Percentiles rank a stretch among this genome's conserved stretches.
phyloP scores from a whole-genome alignment of 2,329 filamentous ascomycete genomes.

The Talaromyces sp. region DNA sequence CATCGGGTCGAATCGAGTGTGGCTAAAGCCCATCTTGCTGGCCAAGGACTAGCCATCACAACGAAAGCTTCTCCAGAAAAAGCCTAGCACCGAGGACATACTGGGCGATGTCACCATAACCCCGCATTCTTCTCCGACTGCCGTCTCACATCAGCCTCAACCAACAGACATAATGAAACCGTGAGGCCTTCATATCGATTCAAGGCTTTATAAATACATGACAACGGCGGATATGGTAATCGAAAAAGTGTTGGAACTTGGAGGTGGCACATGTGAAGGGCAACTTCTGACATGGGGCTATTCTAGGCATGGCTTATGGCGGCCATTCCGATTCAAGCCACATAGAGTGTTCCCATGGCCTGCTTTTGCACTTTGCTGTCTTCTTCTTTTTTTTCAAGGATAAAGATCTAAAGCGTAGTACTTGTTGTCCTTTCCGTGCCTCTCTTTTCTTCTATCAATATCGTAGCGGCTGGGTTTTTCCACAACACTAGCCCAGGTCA shows the following conservation, averaged over 20 bases:
- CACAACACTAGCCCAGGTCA: no score
- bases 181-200: neutral
- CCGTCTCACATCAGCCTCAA: neutral
- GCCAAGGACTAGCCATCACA: neutral
- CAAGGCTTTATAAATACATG: neutral
- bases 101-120: neutral
- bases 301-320: neutral
- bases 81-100: neutral
- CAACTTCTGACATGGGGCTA: neutral
- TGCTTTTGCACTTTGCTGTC: neutral
- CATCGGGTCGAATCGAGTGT: neutral
- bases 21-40: neutral
- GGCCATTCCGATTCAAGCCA: neutral
- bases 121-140: neutral
- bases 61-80: neutral
- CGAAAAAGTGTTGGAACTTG: neutral
- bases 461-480: no score
- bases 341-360: neutral
- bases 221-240: neutral
- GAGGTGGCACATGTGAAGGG: neutral
- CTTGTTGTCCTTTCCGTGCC: neutral
- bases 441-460: neutral
- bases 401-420: neutral
- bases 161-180: neutral
- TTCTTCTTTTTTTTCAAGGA: neutral